Evolutionary conservation across 306 rosid species (phyloP).

Genomic region (Mimosa pudica): DNA sequence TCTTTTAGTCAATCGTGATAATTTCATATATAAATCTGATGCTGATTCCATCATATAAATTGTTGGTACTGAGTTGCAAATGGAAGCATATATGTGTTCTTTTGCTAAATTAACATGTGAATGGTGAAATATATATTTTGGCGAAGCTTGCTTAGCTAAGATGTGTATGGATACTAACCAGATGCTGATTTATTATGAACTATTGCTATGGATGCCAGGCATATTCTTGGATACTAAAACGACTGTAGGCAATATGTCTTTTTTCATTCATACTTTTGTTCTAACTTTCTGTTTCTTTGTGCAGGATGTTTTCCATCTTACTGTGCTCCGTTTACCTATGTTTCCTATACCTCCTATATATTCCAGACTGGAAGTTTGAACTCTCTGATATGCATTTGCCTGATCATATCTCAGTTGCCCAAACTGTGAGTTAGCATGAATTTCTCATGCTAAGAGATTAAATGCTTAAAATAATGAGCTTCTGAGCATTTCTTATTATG

Average conservation of each 20-base stretch:
- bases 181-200: conserved; percentile 11
- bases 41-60: conserved; percentile 9
- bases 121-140: conserved; percentile 11
- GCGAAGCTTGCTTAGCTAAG: conserved; percentile 15
- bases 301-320: conserved; percentile 64
- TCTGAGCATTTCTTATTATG: conserved; percentile 14
- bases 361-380: conserved; percentile 61
- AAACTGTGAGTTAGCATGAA: conserved; percentile 55
- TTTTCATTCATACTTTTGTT: conserved; percentile 22
- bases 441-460: conserved; percentile 25
- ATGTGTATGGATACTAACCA: conserved; percentile 15
- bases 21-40: conserved; percentile 4
- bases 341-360: conserved; percentile 63
- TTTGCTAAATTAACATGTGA: neutral
- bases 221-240: neutral
- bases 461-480: conserved; percentile 22
- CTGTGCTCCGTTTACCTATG: conserved; percentile 64
- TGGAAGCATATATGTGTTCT: conserved; percentile 26
- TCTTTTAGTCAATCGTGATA: conserved; percentile 2
- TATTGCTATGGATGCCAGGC: conserved; percentile 10
- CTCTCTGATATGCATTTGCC: conserved; percentile 38
- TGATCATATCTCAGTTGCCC: conserved; percentile 39
- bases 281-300: conserved; percentile 35
- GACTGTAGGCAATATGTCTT: neutral
- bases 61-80: conserved; percentile 25